Evolutionary conservation across 2,329 filamentous ascomycete genomes (phyloP), one percentile per base, ranked within the genome.

Genomic region (Calonectria montana): DNA sequence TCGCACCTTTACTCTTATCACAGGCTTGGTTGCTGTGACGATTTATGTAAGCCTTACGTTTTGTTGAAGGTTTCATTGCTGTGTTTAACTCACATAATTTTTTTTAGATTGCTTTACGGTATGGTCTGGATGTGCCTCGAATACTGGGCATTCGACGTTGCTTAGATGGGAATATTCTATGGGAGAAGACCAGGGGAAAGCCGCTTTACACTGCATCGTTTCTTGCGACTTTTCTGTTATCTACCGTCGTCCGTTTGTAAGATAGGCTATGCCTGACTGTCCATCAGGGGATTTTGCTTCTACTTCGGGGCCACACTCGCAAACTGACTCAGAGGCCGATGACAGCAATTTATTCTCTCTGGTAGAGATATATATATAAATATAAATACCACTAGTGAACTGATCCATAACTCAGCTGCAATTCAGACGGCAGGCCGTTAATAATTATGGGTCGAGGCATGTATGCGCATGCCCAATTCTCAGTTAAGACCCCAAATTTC

Each of bases 141-240:
- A 76, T 83, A 55, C 71, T 86, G 21, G 80, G 81, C 27, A 75
- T 87, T 37, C 82, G 84, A 69, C 82, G 84, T 64, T 78, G 79
- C 21, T 68, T 85, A 25, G 78, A 80, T 25, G 76, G 81, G 61
- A 86, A 85, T 48, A 81, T 83, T 18, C 77, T 90, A 48, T 81
- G 87, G 55, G 86, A 86, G 5, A 84, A 88, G 55, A 82, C 92
- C 65, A 86, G 88, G 76, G 86, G 88, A 72, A 89, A 91, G 76
- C 88, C 90, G 2, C 89, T 89, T 21, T 93, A 94, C 80, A 93
- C 92, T 80, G 80, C 92, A 25, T 91, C 92, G 3, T 95, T 96
- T 81, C 90, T 91, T n/a, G 79, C 90, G 48, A 93, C 93, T 31
- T 95, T 95, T 83, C 89, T 92, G 29, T 83, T 95, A 79, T 92